A percentile compares a stretch with the other conserved stretches of the same genome.
phyloP scores from a whole-genome alignment of 2,329 filamentous ascomycete species.

The Monascus ruber region DNA sequence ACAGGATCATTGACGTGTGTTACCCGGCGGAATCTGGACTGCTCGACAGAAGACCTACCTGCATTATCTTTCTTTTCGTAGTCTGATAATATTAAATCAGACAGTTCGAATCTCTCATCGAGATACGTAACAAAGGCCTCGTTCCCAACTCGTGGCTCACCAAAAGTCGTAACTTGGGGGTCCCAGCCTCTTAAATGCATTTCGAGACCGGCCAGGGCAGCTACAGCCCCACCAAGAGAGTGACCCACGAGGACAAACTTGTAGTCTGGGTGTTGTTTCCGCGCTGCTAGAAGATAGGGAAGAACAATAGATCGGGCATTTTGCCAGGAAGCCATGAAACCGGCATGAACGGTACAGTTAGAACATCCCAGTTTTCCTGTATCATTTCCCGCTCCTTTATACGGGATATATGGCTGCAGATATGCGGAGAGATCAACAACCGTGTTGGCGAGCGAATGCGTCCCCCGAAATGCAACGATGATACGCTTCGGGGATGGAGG shows the following conservation, averaged over 20 bases:
- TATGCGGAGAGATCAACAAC: slow-evolving; percentile 81
- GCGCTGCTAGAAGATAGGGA: slow-evolving; percentile 50
- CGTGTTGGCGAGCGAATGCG: slow-evolving; percentile 86
- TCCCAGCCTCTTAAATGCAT: slow-evolving; percentile 65
- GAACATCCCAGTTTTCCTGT: slow-evolving; percentile 48
- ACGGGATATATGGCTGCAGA: slow-evolving; percentile 83
- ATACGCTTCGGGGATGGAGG: slow-evolving; percentile 49
- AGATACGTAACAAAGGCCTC: slow-evolving; percentile 41
- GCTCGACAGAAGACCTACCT: slow-evolving; percentile 2
- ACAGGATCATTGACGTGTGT: slow-evolving; percentile 84
- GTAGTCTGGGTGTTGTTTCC: slow-evolving; percentile 55
- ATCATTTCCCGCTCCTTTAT: slow-evolving; percentile 46
- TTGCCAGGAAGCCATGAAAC: slow-evolving; percentile 78
- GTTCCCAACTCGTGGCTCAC: slow-evolving; percentile 62
- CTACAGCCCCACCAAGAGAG: slow-evolving; percentile 84
- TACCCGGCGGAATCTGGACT: slow-evolving; percentile 54
- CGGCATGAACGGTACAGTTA: slow-evolving; percentile 87
- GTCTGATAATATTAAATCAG: slow-evolving; percentile 6
- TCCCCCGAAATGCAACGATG: slow-evolving; percentile 82
- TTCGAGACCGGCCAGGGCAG: slow-evolving; percentile 75
- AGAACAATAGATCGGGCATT: slow-evolving; percentile 61
- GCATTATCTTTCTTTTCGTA: background rate
- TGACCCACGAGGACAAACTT: slow-evolving; percentile 74
- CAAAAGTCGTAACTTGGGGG: slow-evolving; percentile 77
- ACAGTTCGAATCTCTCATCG: slow-evolving; percentile 39